Conservation (phyloP, 495 filamentous ascomycete genomes). For the Lasiosphaeris hirsuta region DNA sequence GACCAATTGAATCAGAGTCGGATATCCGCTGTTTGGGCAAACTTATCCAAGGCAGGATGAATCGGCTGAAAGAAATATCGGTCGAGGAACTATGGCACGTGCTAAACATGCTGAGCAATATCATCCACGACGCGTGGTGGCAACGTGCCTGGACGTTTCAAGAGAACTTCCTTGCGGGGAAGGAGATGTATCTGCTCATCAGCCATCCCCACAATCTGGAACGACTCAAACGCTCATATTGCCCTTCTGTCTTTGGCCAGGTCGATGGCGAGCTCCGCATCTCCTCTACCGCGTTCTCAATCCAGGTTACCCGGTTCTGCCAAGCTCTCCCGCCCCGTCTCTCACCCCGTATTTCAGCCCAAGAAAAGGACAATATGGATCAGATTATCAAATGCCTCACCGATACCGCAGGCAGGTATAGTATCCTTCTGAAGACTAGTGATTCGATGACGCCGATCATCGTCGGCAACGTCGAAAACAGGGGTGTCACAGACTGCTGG, state of each 20-base stretch:
- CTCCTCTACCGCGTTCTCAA: constrained; percentile 25
- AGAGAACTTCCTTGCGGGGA: neutral
- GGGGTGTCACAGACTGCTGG: neutral
- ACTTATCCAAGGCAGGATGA: neutral
- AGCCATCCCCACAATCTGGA: neutral
- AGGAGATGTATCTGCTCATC: constrained; percentile 1
- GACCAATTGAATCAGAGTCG: neutral
- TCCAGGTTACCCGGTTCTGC: constrained; percentile 27
- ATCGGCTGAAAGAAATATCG: neutral
- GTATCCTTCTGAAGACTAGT: neutral
- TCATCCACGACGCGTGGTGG: constrained; percentile 2
- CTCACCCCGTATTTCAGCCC: neutral
- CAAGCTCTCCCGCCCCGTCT: constrained; percentile 18
- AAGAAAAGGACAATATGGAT: neutral
- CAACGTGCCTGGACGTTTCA: neutral
- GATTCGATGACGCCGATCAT: neutral
- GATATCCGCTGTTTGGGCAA: neutral
- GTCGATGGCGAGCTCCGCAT: constrained; percentile 33
- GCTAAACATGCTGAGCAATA: neutral
- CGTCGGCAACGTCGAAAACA: neutral
- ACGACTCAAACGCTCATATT: neutral
- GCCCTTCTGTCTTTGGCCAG: constrained; percentile 18
- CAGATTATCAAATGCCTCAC: neutral
- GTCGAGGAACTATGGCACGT: neutral
- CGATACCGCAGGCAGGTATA: neutral